phyloP scores from a whole-genome alignment of 2,329 filamentous ascomycete genomes.

The Mycocentrospora acerina region DNA sequence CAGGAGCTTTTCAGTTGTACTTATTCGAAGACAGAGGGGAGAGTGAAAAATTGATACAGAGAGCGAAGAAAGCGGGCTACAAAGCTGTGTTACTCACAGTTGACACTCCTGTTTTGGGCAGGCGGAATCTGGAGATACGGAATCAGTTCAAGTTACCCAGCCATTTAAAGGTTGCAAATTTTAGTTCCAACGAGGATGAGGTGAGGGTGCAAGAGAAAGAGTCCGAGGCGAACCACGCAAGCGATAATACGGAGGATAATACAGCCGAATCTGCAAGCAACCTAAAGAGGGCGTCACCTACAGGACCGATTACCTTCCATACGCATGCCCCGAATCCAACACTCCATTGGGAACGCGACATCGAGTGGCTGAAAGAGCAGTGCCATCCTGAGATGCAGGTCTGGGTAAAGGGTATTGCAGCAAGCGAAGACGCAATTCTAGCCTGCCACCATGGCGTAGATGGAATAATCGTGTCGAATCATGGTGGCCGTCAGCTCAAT shows the following conservation, averaged over 20 bases:
- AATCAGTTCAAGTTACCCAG: constrained; percentile 28
- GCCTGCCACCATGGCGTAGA: constrained; percentile 47
- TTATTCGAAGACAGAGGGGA: constrained; percentile 41
- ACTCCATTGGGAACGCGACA: constrained; percentile 25
- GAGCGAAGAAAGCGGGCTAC: constrained; percentile 27
- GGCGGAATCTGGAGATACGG: constrained; percentile 25
- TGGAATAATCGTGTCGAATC: constrained; percentile 54
- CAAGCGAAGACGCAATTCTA: constrained; percentile 44
- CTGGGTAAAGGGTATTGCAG: constrained; percentile 49
- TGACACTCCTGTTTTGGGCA: constrained; percentile 26
- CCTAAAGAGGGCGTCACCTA: constrained; percentile 9
- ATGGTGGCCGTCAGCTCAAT: constrained; percentile 56
- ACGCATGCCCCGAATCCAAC: constrained; percentile 25
- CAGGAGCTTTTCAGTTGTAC: constrained; percentile 44
- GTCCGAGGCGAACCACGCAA: constrained; percentile 1
- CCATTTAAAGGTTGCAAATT: constrained; percentile 25
- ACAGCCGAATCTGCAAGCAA: constrained; percentile 4
- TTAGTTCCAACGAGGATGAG: constrained; percentile 5
- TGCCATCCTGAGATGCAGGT: constrained; percentile 27
- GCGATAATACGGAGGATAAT: constrained; percentile 2
- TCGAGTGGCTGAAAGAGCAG: constrained; percentile 20
- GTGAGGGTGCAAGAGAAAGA: background rate
- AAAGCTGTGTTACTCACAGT: constrained; percentile 29
- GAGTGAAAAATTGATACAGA: constrained; percentile 21
- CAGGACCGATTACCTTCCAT: constrained; percentile 18